phyloP scores from a whole-genome alignment of 1,284 basidiomycete species.

The Lignosus rhinocerotis region DNA sequence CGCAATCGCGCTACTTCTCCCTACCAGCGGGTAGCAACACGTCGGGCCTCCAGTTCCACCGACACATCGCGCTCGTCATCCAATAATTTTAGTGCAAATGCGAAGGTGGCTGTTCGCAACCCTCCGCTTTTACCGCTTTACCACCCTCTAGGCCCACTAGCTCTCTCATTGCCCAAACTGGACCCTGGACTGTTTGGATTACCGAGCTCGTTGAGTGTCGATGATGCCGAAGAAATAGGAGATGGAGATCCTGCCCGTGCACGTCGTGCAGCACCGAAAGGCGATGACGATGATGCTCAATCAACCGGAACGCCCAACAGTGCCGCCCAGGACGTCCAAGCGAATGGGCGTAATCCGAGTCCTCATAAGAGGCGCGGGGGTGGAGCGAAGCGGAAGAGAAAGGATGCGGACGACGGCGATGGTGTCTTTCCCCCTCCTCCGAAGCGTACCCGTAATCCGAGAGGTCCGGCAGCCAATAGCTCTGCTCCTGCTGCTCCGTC shows the following conservation, averaged over 20 bases:
- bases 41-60: conserved; percentile 9
- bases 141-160: conserved; percentile 64
- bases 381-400: conserved; percentile 55
- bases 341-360: conserved; percentile 29
- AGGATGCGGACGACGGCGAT: conserved; percentile 63
- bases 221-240: conserved; percentile 32
- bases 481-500: conserved; percentile 26
- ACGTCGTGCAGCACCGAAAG: conserved; percentile 52
- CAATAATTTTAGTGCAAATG: background rate
- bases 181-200: conserved; percentile 57
- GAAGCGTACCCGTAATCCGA: conserved; percentile 58
- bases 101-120: conserved; percentile 26
- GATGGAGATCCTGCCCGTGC: conserved; percentile 45
- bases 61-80: conserved; percentile 9
- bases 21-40: conserved; percentile 9
- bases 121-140: conserved; percentile 64
- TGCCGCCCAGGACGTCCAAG: conserved; percentile 13
- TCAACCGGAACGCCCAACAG: conserved; percentile 14
- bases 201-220: conserved; percentile 35
- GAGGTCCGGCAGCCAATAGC: conserved; percentile 34
- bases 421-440: conserved; percentile 72
- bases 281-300: conserved; percentile 31
- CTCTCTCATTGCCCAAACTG: conserved; percentile 65
- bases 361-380: conserved; percentile 40
- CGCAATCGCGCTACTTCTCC: conserved; percentile 18